These are phyloP conservation scores for Rosellinia necatrix DNA, from an alignment of 2,329 filamentous ascomycete genomes.

Conservation along the genomic window DNA sequence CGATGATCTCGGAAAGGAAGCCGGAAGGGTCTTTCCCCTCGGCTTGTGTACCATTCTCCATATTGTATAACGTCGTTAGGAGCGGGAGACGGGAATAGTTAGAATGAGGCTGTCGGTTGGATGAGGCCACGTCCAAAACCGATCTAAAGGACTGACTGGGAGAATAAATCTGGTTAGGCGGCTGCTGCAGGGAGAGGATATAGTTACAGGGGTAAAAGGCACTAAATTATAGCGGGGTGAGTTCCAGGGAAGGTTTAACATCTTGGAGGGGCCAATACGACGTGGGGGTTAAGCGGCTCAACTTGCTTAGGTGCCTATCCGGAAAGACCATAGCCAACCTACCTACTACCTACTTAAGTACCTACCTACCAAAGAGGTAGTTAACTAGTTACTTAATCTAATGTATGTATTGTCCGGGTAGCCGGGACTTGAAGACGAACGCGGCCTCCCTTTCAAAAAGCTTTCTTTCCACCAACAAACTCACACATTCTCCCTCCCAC, in stretches of 20 bases:
- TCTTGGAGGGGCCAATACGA: too few relatives aligned
- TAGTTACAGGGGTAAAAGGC: too few relatives aligned
- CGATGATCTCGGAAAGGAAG: constrained; percentile 93
- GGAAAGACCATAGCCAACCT: neutral
- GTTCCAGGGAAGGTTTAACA: too few relatives aligned
- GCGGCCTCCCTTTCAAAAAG: neutral
- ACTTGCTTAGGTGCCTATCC: neutral
- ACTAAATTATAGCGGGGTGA: too few relatives aligned
- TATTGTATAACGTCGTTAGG: constrained; percentile 43
- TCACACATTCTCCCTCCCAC: neutral
- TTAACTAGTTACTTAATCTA: too few relatives aligned
- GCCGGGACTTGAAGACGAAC: neutral
- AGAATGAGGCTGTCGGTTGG: neutral
- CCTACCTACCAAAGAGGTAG: too few relatives aligned
- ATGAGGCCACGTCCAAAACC: neutral
- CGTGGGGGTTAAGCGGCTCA: too few relatives aligned
- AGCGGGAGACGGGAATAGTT: neutral
- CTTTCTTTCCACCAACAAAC: neutral
- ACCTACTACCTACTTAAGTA: too few relatives aligned
- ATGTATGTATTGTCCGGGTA: neutral
- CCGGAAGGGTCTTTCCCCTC: constrained; percentile 91
- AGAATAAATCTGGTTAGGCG: too few relatives aligned
- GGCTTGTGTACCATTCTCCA: constrained; percentile 75
- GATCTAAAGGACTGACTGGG: too few relatives aligned
- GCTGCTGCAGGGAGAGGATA: too few relatives aligned